phyloP scores from a whole-genome alignment of 2,329 filamentous ascomycete genomes.

The Trichoderma sp. region DNA sequence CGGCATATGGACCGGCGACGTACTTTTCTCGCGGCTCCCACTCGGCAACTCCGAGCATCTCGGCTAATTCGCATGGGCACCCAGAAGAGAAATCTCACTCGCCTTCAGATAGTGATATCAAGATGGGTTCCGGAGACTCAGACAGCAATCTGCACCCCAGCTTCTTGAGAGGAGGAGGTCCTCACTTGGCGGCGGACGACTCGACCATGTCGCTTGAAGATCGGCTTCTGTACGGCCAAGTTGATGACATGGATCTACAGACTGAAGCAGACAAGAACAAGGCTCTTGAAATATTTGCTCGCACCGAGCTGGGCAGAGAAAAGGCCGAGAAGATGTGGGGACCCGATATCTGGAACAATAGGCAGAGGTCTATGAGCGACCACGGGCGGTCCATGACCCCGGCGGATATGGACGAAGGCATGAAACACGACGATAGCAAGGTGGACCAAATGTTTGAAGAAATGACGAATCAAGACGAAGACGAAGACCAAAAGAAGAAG shows the following conservation, averaged over 20 bases:
- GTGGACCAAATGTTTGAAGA: conserved; percentile 60
- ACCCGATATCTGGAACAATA: conserved; percentile 48
- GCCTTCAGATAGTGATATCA: conserved; percentile 34
- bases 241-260: conserved; percentile 49
- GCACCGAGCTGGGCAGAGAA: conserved; percentile 52
- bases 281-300: conserved; percentile 54
- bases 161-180: conserved; percentile 47
- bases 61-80: conserved; percentile 35
- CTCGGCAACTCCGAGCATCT: conserved; percentile 24
- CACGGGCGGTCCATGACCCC: conserved; percentile 34
- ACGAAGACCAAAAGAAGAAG: conserved; percentile 46
- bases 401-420: conserved; percentile 35
- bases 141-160: conserved; percentile 46
- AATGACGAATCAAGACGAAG: conserved; percentile 56
- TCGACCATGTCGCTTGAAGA: conserved; percentile 51
- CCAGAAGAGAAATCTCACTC: conserved; percentile 33
- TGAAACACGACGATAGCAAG: conserved; percentile 47
- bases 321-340: conserved; percentile 56
- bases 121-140: conserved; percentile 44
- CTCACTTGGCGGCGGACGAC: conserved; percentile 45
- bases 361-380: conserved; percentile 35
- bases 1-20: conserved; percentile 32
- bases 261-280: conserved; percentile 51
- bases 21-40: conserved; percentile 33
- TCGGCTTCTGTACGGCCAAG: conserved; percentile 50